Evolutionary conservation across 164 flowering plant species (phyloP).

Genomic region (Taxillus chinensis): DNA sequence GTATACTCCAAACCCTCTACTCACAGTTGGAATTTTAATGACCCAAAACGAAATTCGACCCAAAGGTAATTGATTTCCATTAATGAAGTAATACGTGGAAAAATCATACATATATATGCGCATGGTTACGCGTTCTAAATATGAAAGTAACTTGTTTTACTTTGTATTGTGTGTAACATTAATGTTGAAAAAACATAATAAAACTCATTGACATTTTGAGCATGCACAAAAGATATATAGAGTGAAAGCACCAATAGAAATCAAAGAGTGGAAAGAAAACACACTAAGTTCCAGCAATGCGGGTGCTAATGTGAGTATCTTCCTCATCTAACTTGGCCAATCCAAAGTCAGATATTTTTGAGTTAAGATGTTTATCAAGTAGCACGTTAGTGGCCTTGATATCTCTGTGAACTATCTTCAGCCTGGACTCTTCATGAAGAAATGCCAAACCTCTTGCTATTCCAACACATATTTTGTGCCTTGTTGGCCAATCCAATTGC

Average conservation of each 20-base stretch:
- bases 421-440: slow-evolving; percentile 60
- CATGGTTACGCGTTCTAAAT: no score
- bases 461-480: slow-evolving; percentile 45
- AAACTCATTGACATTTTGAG: no score
- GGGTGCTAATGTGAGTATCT: slow-evolving; percentile 65
- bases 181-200: no score
- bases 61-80: no score
- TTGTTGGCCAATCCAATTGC: slow-evolving; percentile 53
- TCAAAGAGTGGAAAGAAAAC: slow-evolving; percentile 6
- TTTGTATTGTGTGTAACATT: no score
- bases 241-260: neutral
- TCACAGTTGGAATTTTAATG: no score
- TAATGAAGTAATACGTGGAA: no score
- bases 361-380: slow-evolving; percentile 56
- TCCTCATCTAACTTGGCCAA: slow-evolving; percentile 70
- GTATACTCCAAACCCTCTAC: no score
- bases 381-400: slow-evolving; percentile 62
- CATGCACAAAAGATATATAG: neutral
- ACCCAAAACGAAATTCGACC: no score
- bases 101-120: no score
- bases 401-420: slow-evolving; percentile 67
- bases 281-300: slow-evolving; percentile 78
- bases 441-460: slow-evolving; percentile 60
- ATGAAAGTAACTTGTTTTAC: no score
- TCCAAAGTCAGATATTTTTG: slow-evolving; percentile 85